Base-by-base conservation (phyloP, 116 monocot species). In the Papilionanthe hybrid region DNA sequence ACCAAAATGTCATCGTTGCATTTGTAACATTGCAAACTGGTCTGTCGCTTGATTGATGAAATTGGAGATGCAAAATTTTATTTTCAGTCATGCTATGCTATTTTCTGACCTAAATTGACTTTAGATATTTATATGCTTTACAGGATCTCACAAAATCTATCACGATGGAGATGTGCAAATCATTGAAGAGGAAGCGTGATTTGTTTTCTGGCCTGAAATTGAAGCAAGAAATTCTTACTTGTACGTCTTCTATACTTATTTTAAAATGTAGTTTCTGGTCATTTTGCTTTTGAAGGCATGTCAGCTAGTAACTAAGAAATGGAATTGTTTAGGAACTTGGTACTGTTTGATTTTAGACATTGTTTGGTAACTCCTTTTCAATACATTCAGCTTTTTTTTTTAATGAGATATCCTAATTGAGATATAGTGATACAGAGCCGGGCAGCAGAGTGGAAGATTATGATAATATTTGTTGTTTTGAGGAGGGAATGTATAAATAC, bases 161-260 rank as follows among this genome's bases (percentile, higher is more conserved):
- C 57, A 76, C 86, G n/a, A 81, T 23, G 80, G 94, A 91, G 72
- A 86, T 90, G 75, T 92, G 94, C 79, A 88, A 81, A 71, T 78
- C 81, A 72, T 75, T 97, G 55, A 94, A 94, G 83, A 86, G 53
- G 86, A 88, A 84, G 74, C 86, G 91, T 18, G 92, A 94, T 84
- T 57, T 88, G 72, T 97, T 97, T 88, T 82, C 89, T 83, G 94
- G 89, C 28, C 88, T 97, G 71, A 97, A 92, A 81, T 65, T 94
- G 77, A 97, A 94, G 88, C 94, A 97, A 87, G 97, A 97, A 79
- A 86, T 97, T 82, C 88, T 97, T 84, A 80, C 88, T 72, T 91
- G 97, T 94, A 86, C 92, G 97, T 82, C 3, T 44, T n/a, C 71
- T 18, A 17, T 23, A 41, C 71, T 41, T 15, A 5, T 71, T 17